These are phyloP conservation scores for Hortaea sp. DNA, from an alignment of 2,329 filamentous ascomycete genomes.

Conservation along the genomic window DNA sequence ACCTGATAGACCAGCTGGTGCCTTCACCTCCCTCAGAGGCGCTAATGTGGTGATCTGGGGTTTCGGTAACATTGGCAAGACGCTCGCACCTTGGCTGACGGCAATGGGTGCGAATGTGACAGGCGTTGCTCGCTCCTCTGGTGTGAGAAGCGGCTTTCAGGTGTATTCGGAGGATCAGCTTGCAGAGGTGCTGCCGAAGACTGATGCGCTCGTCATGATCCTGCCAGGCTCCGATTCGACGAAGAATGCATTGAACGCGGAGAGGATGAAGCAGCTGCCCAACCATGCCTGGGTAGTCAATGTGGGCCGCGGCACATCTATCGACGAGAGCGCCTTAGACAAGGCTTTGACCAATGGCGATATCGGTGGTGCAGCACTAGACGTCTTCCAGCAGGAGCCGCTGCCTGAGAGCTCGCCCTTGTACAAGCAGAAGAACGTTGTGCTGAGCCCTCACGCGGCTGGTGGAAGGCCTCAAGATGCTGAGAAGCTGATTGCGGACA, in stretches of 20 bases:
- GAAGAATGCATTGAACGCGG: slow-evolving; percentile 44
- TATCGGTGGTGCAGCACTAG: slow-evolving; percentile 42
- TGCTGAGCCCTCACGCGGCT: slow-evolving; percentile 49
- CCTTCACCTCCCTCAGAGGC: slow-evolving; percentile 51
- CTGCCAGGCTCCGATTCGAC: slow-evolving; percentile 50
- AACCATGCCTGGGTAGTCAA: slow-evolving; percentile 60
- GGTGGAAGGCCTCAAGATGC: slow-evolving; percentile 52
- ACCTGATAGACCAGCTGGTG: slow-evolving; percentile 45
- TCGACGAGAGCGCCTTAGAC: slow-evolving; percentile 41
- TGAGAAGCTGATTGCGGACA: slow-evolving; percentile 51
- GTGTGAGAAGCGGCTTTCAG: slow-evolving; percentile 50
- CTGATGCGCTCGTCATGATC: slow-evolving; percentile 60
- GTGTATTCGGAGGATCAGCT: slow-evolving; percentile 48
- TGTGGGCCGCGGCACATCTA: slow-evolving; percentile 56
- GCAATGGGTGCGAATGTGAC: slow-evolving; percentile 48
- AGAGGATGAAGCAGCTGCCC: slow-evolving; percentile 44
- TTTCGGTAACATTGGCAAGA: slow-evolving; percentile 57
- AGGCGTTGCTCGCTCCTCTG: slow-evolving; percentile 47
- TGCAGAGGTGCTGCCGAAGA: slow-evolving; percentile 43
- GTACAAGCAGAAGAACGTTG: slow-evolving; percentile 43
- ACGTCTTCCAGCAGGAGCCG: slow-evolving; percentile 42
- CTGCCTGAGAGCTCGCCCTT: slow-evolving; percentile 38
- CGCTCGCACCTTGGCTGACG: slow-evolving; percentile 44
- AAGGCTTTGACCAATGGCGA: slow-evolving; percentile 34
- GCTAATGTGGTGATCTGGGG: slow-evolving; percentile 54